Percentiles rank a stretch among this genome's conserved stretches.
Conservation (phyloP, 225 moss, liverwort and hornwort genomes). For the Pseudoscleropodium purum region DNA sequence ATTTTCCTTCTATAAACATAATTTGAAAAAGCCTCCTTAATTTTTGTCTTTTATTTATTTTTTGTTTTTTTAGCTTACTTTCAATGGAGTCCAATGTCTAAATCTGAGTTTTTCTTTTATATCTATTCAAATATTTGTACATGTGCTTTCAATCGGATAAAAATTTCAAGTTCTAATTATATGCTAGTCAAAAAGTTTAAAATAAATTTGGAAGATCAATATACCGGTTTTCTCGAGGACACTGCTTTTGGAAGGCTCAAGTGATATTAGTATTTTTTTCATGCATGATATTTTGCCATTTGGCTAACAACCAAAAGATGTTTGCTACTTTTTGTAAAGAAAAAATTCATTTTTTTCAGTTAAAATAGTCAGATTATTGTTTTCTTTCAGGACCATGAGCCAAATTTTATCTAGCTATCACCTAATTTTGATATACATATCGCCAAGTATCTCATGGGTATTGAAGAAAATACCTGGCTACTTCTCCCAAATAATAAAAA, state of each 20-base stretch:
- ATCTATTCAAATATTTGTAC: not conserved
- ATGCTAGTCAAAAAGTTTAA: no score
- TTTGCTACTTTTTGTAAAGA: not conserved
- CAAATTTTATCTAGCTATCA: not conserved
- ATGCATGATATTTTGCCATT: not conserved
- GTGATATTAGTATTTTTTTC: not conserved
- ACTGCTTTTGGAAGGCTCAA: accelerated
- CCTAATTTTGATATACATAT: no score
- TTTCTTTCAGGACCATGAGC: accelerated
- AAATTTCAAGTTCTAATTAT: no score
- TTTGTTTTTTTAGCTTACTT: not conserved
- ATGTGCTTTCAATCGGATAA: not conserved
- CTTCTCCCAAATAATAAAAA: not conserved
- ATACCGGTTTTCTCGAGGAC: no score
- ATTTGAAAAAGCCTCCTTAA: not conserved
- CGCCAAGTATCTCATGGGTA: not conserved
- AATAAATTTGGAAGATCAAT: no score
- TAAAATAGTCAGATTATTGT: accelerated
- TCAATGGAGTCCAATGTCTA: not conserved
- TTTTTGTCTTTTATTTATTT: not conserved
- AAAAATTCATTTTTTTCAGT: not conserved
- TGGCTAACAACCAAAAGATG: no score
- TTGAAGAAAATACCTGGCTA: not conserved
- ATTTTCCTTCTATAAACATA: not conserved
- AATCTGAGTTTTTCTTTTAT: not conserved